Conservation (phyloP, 2,329 filamentous ascomycete genomes). For the Trichophaea hybrida region DNA sequence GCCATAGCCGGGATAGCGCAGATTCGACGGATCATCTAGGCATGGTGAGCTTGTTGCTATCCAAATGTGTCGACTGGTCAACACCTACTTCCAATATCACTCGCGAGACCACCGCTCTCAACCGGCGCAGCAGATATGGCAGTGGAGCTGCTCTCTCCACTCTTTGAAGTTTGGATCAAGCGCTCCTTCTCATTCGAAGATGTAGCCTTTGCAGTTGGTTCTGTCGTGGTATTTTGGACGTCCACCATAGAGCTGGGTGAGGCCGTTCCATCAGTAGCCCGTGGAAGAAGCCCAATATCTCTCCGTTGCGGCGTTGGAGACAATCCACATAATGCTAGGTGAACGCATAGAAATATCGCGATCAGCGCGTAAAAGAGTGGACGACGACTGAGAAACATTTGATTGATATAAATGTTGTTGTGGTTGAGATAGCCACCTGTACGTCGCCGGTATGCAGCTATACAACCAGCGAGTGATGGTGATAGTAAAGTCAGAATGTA, state of each 20-base stretch:
- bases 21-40: background rate
- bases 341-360: background rate
- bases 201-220: background rate
- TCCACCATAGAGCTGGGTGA: background rate
- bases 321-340: background rate
- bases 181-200: background rate
- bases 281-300: background rate
- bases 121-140: too few species aligned
- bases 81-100: too few species aligned
- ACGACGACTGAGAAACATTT: background rate
- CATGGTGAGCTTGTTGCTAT: background rate
- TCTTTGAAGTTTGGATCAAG: background rate
- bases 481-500: background rate
- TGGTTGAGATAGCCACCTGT: background rate
- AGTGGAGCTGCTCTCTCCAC: background rate
- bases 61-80: background rate
- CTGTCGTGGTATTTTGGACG: background rate
- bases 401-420: background rate
- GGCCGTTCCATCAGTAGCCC: background rate
- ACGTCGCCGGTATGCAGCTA: background rate
- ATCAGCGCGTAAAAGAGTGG: background rate
- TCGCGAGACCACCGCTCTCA: too few species aligned
- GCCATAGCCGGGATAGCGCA: conserved; percentile 23
- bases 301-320: background rate
- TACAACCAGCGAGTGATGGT: background rate